phyloP scores from a whole-genome alignment of 371 early-diverging fungal species.

The Mortierella polycephala region DNA sequence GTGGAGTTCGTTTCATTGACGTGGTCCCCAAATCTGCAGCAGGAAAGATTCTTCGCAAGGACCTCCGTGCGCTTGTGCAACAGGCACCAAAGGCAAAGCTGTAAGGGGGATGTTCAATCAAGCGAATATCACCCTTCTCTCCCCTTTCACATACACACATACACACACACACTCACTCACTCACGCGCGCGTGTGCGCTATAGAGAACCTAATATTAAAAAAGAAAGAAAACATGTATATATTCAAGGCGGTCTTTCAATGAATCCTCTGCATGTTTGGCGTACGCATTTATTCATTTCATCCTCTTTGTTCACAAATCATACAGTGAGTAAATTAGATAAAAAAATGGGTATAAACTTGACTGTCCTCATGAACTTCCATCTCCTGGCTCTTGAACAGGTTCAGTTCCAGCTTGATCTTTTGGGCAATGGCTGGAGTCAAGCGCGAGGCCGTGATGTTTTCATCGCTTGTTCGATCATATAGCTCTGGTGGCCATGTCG shows the following conservation, averaged over 20 bases:
- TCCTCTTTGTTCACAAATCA: background rate
- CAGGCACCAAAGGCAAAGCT: conserved; percentile 43
- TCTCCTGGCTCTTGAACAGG: conserved; percentile 78
- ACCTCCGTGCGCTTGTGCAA: conserved; percentile 55
- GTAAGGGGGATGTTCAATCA: conserved; percentile 13
- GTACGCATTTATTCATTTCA: background rate
- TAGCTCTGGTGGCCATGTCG: conserved; percentile 72
- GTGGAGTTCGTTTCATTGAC: conserved; percentile 77
- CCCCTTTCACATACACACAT: no score
- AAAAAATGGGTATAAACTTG: conserved; percentile 80
- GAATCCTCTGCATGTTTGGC: background rate
- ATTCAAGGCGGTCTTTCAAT: no score
- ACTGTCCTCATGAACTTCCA: conserved; percentile 81
- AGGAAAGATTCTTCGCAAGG: conserved; percentile 84
- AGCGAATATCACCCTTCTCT: no score
- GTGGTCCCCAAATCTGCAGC: conserved; percentile 80
- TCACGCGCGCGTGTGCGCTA: no score
- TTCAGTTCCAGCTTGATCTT: conserved; percentile 82
- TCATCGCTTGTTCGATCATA: conserved; percentile 79
- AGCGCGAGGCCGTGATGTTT: conserved; percentile 67
- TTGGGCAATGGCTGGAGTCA: conserved; percentile 76
- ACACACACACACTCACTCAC: no score
- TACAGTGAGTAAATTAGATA: conserved; percentile 51
- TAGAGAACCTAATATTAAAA: no score
- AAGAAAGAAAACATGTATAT: no score